Percentiles rank a stretch among this genome's conserved stretches.
Evolutionary conservation across 495 filamentous ascomycete species (phyloP).

Genomic region (Daldinia grandis): DNA sequence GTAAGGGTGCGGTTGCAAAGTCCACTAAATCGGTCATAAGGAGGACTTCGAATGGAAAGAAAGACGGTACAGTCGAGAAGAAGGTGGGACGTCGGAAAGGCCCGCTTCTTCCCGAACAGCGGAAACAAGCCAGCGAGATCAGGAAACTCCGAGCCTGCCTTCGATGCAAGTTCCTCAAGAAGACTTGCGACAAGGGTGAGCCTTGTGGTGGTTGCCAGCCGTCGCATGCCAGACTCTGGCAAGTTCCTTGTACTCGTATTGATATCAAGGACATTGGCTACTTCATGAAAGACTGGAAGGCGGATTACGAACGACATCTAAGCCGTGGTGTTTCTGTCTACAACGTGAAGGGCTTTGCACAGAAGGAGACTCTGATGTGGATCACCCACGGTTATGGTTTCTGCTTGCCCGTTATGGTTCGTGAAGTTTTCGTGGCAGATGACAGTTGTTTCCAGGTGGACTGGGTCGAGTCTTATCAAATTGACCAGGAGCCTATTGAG

Average conservation of each 20-base stretch:
- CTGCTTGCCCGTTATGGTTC: conserved; percentile 84
- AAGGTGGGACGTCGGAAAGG: conserved; percentile 86
- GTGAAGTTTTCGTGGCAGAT: conserved; percentile 88
- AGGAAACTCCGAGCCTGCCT: conserved; percentile 90
- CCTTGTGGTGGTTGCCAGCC: conserved; percentile 93
- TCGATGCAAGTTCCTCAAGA: conserved; percentile 97
- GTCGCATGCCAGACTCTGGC: conserved; percentile 90
- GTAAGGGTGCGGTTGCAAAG: conserved; percentile 83
- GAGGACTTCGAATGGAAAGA: conserved; percentile 78
- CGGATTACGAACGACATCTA: conserved; percentile 90
- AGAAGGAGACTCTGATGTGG: conserved; percentile 78
- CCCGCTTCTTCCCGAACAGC: conserved; percentile 88
- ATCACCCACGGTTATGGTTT: conserved; percentile 92
- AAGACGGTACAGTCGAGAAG: conserved; percentile 78
- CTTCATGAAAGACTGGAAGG: conserved; percentile 98
- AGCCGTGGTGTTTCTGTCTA: conserved; percentile 85
- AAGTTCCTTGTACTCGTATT: conserved; percentile 93
- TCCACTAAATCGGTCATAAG: conserved; percentile 80
- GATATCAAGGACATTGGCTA: conserved; percentile 97
- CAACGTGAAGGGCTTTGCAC: conserved; percentile 92
- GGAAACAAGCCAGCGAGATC: conserved; percentile 93
- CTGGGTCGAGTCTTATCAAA: conserved; percentile 81
- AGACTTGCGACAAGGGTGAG: conserved; percentile 95
- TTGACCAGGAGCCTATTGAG: conserved; percentile 70
- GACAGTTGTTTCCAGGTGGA: conserved; percentile 91